phyloP scores from a whole-genome alignment of 306 rosid genomes.

The Pyrus communis region DNA sequence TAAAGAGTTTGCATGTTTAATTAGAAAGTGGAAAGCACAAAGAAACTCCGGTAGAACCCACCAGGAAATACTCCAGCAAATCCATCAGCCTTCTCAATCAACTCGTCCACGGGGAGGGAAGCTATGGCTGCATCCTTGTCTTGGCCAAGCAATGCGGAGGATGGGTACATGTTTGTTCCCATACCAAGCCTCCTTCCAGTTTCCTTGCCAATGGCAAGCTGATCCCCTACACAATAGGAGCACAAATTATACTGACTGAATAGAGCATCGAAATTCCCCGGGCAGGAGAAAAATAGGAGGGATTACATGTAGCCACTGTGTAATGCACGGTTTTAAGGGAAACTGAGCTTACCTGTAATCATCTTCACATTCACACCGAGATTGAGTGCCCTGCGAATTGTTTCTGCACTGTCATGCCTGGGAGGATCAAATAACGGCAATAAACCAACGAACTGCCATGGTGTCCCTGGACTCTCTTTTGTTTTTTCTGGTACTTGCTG shows the following conservation, averaged over 20 bases:
- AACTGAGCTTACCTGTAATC: slow-evolving; percentile 75
- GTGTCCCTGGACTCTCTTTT: slow-evolving; percentile 73
- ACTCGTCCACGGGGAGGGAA: slow-evolving; percentile 84
- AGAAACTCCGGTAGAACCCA: slow-evolving; percentile 17
- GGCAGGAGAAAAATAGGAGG: not conserved
- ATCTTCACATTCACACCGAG: slow-evolving; percentile 99
- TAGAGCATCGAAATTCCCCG: not conserved
- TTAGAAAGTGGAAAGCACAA: not conserved
- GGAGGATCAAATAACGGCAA: slow-evolving; percentile 98
- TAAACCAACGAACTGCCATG: slow-evolving; percentile 91
- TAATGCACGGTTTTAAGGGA: not conserved
- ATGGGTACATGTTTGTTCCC: slow-evolving; percentile 99
- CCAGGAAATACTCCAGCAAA: slow-evolving; percentile 99
- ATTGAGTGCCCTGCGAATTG: slow-evolving; percentile 91
- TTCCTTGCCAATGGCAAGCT: slow-evolving; percentile 96
- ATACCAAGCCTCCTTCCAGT: slow-evolving; percentile 98
- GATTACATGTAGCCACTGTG: not conserved
- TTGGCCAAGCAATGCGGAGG: slow-evolving; percentile 90
- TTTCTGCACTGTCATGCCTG: slow-evolving; percentile 98
- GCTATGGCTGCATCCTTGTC: slow-evolving; percentile 69
- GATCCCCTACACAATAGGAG: slow-evolving; percentile 60
- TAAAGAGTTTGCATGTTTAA: not conserved
- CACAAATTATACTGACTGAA: not conserved
- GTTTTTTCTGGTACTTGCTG: slow-evolving; percentile 82
- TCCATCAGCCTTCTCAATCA: slow-evolving; percentile 98